These are phyloP conservation scores for Filobasidium wieringae DNA, from an alignment of 768 basidiomycete genomes.

Conservation along the genomic window DNA sequence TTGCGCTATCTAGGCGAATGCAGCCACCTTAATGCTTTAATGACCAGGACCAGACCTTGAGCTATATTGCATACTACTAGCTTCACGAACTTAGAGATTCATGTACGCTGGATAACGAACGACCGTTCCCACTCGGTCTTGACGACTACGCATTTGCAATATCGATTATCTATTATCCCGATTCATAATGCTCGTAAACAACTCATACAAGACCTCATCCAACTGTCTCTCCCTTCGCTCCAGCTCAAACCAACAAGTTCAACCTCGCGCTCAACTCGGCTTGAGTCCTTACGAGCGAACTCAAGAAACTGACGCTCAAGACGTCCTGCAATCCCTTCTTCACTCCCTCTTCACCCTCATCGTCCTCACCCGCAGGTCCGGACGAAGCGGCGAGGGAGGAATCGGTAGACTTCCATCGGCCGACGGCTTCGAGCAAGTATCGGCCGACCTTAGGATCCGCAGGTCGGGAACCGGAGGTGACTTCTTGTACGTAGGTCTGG, in stretches of 20 bases:
- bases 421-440: slow-evolving; percentile 70
- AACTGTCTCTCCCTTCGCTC: no score
- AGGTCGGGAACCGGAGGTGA: slow-evolving; percentile 56
- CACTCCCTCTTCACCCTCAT: slow-evolving; percentile 49
- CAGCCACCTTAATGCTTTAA: no score
- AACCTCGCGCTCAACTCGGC: slow-evolving; percentile 81
- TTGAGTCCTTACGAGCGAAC: slow-evolving; percentile 83
- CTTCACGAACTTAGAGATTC: no score
- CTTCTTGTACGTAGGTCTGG: slow-evolving; percentile 67
- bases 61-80: no score
- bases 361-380: slow-evolving; percentile 43
- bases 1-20: no score
- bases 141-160: no score
- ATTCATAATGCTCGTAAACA: no score
- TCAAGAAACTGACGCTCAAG: slow-evolving; percentile 87
- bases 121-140: no score
- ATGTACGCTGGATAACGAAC: no score
- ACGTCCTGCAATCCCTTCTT: slow-evolving; percentile 53
- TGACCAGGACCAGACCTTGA: no score
- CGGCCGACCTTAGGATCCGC: slow-evolving; percentile 70
- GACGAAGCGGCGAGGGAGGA: slow-evolving; percentile 41
- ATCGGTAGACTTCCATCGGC: slow-evolving; percentile 28
- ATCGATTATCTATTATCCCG: no score
- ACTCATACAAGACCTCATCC: no score
- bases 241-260: slow-evolving; percentile 48